Evolutionary conservation across 257 asterid species (phyloP).

Genomic region (Penstemon barbatus): DNA sequence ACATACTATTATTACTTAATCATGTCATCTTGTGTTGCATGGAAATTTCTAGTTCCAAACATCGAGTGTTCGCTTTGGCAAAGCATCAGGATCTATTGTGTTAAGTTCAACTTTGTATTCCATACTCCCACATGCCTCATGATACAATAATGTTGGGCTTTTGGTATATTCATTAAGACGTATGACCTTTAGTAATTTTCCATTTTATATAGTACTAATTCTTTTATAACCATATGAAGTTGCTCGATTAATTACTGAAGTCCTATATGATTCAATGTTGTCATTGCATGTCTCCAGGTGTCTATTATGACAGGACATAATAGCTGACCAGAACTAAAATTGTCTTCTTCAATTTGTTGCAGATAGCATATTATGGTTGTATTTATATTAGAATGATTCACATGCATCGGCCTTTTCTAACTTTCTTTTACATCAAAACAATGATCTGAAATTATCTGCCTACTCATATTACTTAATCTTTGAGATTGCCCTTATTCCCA

Average conservation of each 20-base stretch:
- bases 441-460: not conserved
- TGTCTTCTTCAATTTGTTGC: not conserved
- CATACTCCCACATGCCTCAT: not conserved
- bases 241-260: not conserved
- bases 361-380: not conserved
- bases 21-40: slow-evolving; percentile 12
- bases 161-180: not conserved
- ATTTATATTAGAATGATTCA: not conserved
- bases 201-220: not conserved
- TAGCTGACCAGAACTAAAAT: not conserved
- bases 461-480: not conserved
- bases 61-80: not conserved
- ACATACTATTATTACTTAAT: slow-evolving; percentile 18
- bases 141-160: not conserved
- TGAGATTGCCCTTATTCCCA: not conserved
- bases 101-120: slow-evolving; percentile 1
- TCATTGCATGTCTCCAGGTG: not conserved
- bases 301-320: not conserved
- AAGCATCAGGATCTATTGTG: not conserved
- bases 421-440: not conserved
- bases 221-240: not conserved
- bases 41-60: not conserved
- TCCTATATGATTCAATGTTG: not conserved
- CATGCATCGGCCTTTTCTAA: not conserved
- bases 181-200: not conserved